A percentile compares a stretch with the other conserved stretches of the same genome.
phyloP scores from a whole-genome alignment of 192 early-diverging fungal genomes.

The Chytriomyces confervae region DNA sequence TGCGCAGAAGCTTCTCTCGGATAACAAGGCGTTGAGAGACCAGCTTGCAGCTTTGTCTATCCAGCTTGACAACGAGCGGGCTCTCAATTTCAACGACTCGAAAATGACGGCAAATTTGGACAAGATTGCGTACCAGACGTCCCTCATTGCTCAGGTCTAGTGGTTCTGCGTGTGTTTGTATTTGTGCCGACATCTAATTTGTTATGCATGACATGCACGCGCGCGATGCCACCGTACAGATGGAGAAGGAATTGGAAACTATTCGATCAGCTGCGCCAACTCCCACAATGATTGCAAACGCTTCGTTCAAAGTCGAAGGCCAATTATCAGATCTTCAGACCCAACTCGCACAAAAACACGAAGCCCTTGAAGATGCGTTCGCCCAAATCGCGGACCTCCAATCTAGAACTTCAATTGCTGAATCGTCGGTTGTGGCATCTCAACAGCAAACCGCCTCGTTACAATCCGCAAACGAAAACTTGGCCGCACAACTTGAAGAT shows the following conservation, averaged over 20 bases:
- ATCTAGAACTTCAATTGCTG: neutral
- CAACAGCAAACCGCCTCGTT: neutral
- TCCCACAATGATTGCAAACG: neutral
- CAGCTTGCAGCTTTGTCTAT: neutral
- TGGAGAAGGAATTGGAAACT: neutral
- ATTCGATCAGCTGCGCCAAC: too few relatives aligned
- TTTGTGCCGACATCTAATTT: too few relatives aligned
- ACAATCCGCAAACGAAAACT: slow-evolving; percentile 6
- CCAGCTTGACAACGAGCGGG: neutral
- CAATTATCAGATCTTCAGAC: neutral
- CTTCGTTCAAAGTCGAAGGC: neutral
- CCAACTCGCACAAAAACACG: neutral
- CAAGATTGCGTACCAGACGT: neutral
- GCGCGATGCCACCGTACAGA: neutral
- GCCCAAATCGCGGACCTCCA: slow-evolving; percentile 1
- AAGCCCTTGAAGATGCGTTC: neutral
- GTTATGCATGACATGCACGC: too few relatives aligned
- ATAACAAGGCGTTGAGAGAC: neutral
- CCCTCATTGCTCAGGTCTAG: neutral
- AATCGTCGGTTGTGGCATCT: neutral
- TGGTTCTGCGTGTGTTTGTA: too few relatives aligned
- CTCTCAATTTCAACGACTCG: neutral
- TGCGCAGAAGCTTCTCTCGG: neutral
- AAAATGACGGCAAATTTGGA: slow-evolving; percentile 1
- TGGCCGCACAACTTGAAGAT: neutral